Evolutionary conservation across 495 filamentous ascomycete species (phyloP).

Genomic region (Aspergillus campestris): DNA sequence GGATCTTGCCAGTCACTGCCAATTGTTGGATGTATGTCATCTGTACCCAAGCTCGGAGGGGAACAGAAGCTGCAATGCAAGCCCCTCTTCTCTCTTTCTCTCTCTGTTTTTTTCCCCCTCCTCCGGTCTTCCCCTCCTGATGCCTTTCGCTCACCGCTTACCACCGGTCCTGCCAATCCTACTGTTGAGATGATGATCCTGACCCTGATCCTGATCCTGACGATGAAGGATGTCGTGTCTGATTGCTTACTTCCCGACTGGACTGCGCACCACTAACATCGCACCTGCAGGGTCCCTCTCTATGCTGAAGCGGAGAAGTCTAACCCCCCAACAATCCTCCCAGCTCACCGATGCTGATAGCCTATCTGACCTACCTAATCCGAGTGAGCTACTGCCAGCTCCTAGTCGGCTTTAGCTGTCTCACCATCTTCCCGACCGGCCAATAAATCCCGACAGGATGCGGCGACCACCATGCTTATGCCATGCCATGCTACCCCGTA

Average conservation of each 20-base stretch:
- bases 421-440: slow-evolving; percentile 1
- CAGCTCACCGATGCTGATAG: slow-evolving; percentile 7
- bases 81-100: slow-evolving; percentile 7
- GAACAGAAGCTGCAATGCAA: not conserved
- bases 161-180: not conserved
- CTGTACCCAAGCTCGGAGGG: slow-evolving; percentile 5
- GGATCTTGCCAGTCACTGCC: slow-evolving; percentile 5
- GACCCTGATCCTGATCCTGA: no score
- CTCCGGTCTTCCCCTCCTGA: no score
- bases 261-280: not conserved
- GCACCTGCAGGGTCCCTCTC: slow-evolving; percentile 5
- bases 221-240: no score
- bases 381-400: not conserved
- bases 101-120: not conserved
- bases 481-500: not conserved
- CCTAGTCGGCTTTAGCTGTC: slow-evolving; percentile 1
- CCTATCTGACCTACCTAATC: not conserved
- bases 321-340: no score
- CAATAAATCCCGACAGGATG: slow-evolving; percentile 1
- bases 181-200: no score
- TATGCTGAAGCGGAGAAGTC: not conserved
- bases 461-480: not conserved
- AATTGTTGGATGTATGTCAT: not conserved
- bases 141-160: slow-evolving; percentile 11
- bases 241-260: no score